Percentiles rank a stretch among this genome's conserved stretches.
Evolutionary conservation across 108 stramenopile genomes (phyloP).

Genomic region (Nitzschia inconspicua): DNA sequence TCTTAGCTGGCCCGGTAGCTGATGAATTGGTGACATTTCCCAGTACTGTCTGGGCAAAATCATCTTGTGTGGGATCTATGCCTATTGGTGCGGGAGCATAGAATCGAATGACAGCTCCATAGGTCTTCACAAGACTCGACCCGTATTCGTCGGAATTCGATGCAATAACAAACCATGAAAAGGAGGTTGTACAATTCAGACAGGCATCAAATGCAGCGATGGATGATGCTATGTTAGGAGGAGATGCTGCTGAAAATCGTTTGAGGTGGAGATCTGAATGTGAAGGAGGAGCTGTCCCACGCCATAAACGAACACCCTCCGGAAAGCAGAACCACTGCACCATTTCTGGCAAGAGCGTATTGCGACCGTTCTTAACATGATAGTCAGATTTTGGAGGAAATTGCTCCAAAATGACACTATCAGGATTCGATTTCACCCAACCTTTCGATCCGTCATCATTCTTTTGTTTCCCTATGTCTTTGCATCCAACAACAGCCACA

Average conservation of each 20-base stretch:
- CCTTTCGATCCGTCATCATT: slow-evolving; percentile 72
- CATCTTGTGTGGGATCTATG: slow-evolving; percentile 76
- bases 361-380: slow-evolving; percentile 56
- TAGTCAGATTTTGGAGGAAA: slow-evolving; percentile 76
- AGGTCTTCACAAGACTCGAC: slow-evolving; percentile 69
- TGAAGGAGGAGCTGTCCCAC: slow-evolving; percentile 68
- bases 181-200: slow-evolving; percentile 75
- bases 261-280: slow-evolving; percentile 62
- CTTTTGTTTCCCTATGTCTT: slow-evolving; percentile 73
- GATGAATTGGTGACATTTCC: background rate
- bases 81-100: slow-evolving; percentile 79
- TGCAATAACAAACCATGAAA: slow-evolving; percentile 83
- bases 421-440: slow-evolving; percentile 79
- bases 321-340: slow-evolving; percentile 88
- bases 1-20: slow-evolving; percentile 21
- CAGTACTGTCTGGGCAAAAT: slow-evolving; percentile 61
- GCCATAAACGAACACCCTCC: slow-evolving; percentile 78
- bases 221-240: slow-evolving; percentile 44
- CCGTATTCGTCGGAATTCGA: slow-evolving; percentile 84
- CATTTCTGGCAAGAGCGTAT: slow-evolving; percentile 59
- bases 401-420: slow-evolving; percentile 73
- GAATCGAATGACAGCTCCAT: slow-evolving; percentile 80
- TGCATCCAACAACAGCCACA: slow-evolving; percentile 69
- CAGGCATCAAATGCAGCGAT: slow-evolving; percentile 75
- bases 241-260: slow-evolving; percentile 65